Conservation (phyloP, 805 yeast genomes). For the Tetrapisispora iriomotensis region DNA sequence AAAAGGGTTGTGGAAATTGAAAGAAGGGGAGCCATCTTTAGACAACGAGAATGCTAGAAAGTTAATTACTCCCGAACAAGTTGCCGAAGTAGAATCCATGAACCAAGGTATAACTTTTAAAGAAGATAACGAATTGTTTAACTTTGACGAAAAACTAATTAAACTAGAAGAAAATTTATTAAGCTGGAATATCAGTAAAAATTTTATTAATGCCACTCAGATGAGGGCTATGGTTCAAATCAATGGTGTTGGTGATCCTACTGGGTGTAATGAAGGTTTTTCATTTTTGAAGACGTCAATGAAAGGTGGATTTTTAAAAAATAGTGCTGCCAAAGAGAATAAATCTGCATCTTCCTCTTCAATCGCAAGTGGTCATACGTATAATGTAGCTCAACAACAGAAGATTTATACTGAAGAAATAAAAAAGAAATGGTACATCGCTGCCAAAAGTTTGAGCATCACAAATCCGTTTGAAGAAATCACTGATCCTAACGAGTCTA, state of each 20-base stretch:
- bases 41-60: conserved; percentile 64
- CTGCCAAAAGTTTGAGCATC: conserved; percentile 48
- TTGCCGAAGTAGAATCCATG: conserved; percentile 80
- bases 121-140: conserved; percentile 65
- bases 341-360: conserved; percentile 1
- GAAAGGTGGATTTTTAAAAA: conserved; percentile 74
- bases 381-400: conserved; percentile 78
- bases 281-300: conserved; percentile 85
- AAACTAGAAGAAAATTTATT: conserved; percentile 77
- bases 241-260: conserved; percentile 91
- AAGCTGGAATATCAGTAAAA: conserved; percentile 90
- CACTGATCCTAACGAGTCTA: conserved; percentile 29
- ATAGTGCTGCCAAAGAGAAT: conserved; percentile 13
- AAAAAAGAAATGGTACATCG: conserved; percentile 80
- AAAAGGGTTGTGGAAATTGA: conserved; percentile 91
- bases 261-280: conserved; percentile 82
- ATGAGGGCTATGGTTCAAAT: conserved; percentile 95
- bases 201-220: conserved; percentile 87
- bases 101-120: conserved; percentile 82
- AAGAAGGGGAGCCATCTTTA: conserved; percentile 56
- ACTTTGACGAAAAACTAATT: conserved; percentile 38
- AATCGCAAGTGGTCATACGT: conserved; percentile 46
- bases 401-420: conserved; percentile 88
- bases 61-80: conserved; percentile 90
- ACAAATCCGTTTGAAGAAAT: conserved; percentile 31